Percentiles rank a stretch among this genome's conserved stretches.
phyloP scores from a whole-genome alignment of 495 filamentous ascomycete genomes.

The Geopyxis carbonaria region DNA sequence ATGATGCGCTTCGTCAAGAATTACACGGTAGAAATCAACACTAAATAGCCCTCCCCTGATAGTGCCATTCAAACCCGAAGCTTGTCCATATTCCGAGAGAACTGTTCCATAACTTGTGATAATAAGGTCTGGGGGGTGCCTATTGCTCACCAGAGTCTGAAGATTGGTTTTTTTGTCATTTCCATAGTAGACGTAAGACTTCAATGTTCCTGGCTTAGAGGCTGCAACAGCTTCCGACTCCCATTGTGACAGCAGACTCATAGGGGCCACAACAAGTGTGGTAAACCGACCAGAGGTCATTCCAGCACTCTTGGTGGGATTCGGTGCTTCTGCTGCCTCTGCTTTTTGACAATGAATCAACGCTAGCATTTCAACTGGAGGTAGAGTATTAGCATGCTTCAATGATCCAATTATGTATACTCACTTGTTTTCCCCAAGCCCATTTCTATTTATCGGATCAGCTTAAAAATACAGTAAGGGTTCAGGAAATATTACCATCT shows the following conservation, averaged over 20 bases:
- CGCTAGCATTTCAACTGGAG: slow-evolving; percentile 4
- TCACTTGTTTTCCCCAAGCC: slow-evolving; percentile 4
- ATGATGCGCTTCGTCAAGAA: slow-evolving; percentile 84
- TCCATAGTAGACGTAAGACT: slow-evolving; percentile 80
- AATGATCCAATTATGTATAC: too few relatives aligned
- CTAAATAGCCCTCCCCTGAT: slow-evolving; percentile 66
- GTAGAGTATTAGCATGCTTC: background rate
- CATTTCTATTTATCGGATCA: slow-evolving; percentile 28
- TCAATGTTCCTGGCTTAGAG: slow-evolving; percentile 63
- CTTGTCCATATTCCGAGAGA: slow-evolving; percentile 69
- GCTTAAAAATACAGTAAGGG: too few relatives aligned
- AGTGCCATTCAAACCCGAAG: slow-evolving; percentile 40
- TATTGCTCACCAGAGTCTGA: slow-evolving; percentile 53
- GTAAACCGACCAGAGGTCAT: slow-evolving; percentile 37
- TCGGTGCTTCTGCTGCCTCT: too few relatives aligned
- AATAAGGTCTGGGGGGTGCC: slow-evolving; percentile 69
- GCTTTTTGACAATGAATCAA: slow-evolving; percentile 1
- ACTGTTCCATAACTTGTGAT: slow-evolving; percentile 94
- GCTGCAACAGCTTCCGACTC: slow-evolving; percentile 85
- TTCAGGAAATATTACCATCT: too few relatives aligned
- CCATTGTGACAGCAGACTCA: slow-evolving; percentile 89
- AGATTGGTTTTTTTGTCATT: slow-evolving; percentile 62
- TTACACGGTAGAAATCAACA: slow-evolving; percentile 79
- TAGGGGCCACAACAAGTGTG: slow-evolving; percentile 85
- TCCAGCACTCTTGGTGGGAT: too few relatives aligned